Percentiles rank a stretch among this genome's conserved stretches.
Evolutionary conservation across 202 grass and related monocot genomes (phyloP).

Genomic region (Cymbopogon flexuosus): DNA sequence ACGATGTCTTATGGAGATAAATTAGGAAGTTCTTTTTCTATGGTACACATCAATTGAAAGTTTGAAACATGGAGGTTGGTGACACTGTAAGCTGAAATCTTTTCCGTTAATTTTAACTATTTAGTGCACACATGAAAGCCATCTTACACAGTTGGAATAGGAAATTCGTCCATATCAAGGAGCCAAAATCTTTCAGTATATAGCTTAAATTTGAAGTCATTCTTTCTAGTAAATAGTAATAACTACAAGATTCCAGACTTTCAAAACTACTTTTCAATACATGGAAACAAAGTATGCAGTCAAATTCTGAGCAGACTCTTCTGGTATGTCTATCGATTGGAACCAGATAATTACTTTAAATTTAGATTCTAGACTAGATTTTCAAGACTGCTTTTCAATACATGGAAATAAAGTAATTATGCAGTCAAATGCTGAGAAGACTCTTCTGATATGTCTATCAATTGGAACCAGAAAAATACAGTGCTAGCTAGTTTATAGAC

Average conservation of each 20-base stretch:
- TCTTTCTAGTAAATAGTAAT: background rate
- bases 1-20: constrained; percentile 16
- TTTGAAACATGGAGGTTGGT: background rate
- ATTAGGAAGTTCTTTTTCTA: constrained; percentile 7
- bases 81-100: background rate
- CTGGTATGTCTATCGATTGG: background rate
- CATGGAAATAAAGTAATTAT: background rate
- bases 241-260: background rate
- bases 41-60: background rate
- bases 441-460: background rate
- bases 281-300: background rate
- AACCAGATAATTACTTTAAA: constrained; percentile 15
- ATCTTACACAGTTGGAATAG: background rate
- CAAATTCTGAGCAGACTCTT: constrained; percentile 3
- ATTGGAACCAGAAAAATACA: background rate
- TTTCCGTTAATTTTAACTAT: background rate
- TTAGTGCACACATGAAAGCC: background rate
- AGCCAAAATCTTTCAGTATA: background rate
- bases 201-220: background rate
- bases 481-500: background rate
- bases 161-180: background rate
- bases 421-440: background rate
- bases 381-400: background rate
- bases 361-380: background rate
- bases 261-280: background rate